Conservation (phyloP, 164 flowering plant species). For the Brasenia schreberi region DNA sequence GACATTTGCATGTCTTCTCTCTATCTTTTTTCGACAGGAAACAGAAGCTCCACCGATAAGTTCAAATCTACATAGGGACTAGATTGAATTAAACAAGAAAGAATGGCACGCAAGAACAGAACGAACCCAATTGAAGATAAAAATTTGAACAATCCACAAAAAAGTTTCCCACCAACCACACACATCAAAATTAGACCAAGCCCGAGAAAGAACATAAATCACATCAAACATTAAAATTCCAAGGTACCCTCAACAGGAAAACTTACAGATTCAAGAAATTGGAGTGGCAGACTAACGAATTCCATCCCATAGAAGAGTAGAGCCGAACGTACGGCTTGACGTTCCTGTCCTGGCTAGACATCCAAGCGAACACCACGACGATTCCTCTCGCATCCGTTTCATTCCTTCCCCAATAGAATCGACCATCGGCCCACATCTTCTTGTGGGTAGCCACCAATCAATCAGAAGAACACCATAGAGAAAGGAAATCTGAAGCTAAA, state of each 20-base stretch:
- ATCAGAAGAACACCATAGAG: background rate
- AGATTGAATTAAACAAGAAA: too few relatives aligned
- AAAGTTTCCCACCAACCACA: too few relatives aligned
- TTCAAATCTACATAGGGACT: too few relatives aligned
- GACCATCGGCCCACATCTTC: slow-evolving; percentile 94
- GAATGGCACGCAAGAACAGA: too few relatives aligned
- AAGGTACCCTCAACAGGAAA: slow-evolving; percentile 1
- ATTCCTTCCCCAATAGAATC: slow-evolving; percentile 72
- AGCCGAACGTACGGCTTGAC: slow-evolving; percentile 53
- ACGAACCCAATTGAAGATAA: too few relatives aligned
- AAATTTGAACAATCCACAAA: too few relatives aligned
- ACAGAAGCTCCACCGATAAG: too few relatives aligned
- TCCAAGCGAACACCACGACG: slow-evolving; percentile 84
- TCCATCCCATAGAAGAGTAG: slow-evolving; percentile 81
- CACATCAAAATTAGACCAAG: background rate
- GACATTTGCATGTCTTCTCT: too few relatives aligned
- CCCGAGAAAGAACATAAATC: background rate
- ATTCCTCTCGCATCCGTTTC: slow-evolving; percentile 46
- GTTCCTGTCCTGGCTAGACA: slow-evolving; percentile 81
- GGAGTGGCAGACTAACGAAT: slow-evolving; percentile 77
- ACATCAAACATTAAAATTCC: background rate
- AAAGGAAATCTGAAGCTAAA: background rate
- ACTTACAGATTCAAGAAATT: slow-evolving; percentile 71
- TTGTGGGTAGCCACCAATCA: slow-evolving; percentile 2
- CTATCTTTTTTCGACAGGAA: too few relatives aligned